Percentiles rank a stretch among this genome's conserved stretches.
Evolutionary conservation across 2,329 filamentous ascomycete genomes (phyloP).

Genomic region (Scortechinia acanthostroma): DNA sequence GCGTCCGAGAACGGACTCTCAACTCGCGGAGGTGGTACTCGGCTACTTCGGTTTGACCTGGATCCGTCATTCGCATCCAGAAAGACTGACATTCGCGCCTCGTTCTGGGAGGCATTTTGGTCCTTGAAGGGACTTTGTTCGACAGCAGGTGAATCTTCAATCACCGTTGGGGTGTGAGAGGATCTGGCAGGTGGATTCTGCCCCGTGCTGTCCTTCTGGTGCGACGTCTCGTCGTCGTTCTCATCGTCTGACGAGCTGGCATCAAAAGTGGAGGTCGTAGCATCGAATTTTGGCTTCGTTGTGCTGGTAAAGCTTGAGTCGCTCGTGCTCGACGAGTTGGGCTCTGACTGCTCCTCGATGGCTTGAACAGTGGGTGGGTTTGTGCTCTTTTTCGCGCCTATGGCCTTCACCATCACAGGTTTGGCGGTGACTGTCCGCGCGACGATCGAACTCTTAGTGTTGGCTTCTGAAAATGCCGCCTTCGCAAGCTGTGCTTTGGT

Average conservation of each 20-base stretch:
- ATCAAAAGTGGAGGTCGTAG: background rate
- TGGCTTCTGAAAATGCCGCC: background rate
- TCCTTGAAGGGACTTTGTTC: background rate
- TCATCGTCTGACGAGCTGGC: constrained; percentile 1
- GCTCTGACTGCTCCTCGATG: background rate
- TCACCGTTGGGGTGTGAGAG: background rate
- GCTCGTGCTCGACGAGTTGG: background rate
- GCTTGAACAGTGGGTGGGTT: background rate
- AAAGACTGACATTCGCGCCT: too few relatives aligned
- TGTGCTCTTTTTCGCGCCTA: background rate
- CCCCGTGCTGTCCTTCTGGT: too few relatives aligned
- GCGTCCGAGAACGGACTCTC: constrained; percentile 1
- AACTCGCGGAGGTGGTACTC: background rate
- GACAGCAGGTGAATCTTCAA: background rate
- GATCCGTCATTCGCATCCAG: background rate
- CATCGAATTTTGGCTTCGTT: background rate
- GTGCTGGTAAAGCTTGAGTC: background rate
- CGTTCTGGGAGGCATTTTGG: too few relatives aligned
- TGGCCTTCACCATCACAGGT: background rate
- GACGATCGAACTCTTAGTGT: background rate
- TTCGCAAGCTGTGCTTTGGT: background rate
- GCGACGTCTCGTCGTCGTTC: background rate
- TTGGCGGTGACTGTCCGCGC: background rate
- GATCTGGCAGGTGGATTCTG: too few relatives aligned
- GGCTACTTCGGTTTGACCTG: constrained; percentile 1